Evolutionary conservation across 1,284 basidiomycete genomes (phyloP).

Genomic region (Gastroboletus turbinatus): DNA sequence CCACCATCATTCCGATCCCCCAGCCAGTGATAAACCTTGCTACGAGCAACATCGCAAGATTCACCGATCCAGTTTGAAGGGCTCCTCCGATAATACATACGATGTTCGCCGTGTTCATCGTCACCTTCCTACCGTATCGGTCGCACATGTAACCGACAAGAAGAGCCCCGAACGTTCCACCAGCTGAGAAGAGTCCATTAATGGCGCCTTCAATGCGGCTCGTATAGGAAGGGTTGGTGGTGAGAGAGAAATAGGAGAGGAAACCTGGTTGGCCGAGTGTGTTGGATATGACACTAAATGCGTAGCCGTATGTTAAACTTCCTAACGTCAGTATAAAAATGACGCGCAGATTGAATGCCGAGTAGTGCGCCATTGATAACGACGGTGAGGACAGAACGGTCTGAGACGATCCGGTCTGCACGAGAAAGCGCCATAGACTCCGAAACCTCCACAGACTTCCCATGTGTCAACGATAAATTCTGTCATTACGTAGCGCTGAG

Average conservation of each 20-base stretch:
- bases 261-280: constrained; percentile 15
- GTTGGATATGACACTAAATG: constrained; percentile 11
- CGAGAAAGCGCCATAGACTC: not conserved
- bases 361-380: not conserved
- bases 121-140: constrained; percentile 10
- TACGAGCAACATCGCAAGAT: constrained; percentile 11
- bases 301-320: constrained; percentile 16
- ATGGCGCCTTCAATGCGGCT: constrained; percentile 12
- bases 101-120: constrained; percentile 8
- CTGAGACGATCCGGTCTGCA: not conserved
- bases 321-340: constrained; percentile 14
- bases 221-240: not conserved
- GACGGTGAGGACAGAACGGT: not conserved
- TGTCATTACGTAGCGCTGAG: not conserved
- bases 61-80: constrained; percentile 1
- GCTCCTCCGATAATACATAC: not conserved
- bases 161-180: constrained; percentile 9
- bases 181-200: constrained; percentile 11
- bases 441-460: not conserved
- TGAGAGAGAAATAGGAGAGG: constrained; percentile 10
- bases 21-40: constrained; percentile 16
- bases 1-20: constrained; percentile 18
- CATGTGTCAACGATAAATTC: not conserved
- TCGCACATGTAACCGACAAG: constrained; percentile 10
- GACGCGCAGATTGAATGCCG: constrained; percentile 2